Percentiles rank a stretch among this genome's conserved stretches.
These are phyloP conservation scores for Fusarium coicis DNA, from an alignment of 2,329 filamentous ascomycete species.

Conservation along the genomic window DNA sequence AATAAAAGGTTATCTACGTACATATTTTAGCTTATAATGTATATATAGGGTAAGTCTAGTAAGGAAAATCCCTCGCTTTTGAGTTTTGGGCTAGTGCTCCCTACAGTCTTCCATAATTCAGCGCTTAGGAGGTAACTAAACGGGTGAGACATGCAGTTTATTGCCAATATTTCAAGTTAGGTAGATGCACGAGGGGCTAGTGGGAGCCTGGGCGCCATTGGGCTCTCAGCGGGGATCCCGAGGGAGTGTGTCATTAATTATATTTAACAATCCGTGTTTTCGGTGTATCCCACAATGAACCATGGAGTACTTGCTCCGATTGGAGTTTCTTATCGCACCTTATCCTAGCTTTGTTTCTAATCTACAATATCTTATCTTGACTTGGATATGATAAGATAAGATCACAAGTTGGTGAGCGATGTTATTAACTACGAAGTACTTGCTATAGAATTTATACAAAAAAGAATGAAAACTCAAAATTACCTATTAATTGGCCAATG, in stretches of 20 bases:
- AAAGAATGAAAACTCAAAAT: neutral
- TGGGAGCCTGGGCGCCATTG: neutral
- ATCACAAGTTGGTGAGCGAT: neutral
- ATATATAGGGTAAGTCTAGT: no score
- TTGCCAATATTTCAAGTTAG: neutral
- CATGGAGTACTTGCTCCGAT: neutral
- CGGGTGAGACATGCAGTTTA: no score
- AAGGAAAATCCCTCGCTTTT: no score
- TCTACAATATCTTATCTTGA: neutral
- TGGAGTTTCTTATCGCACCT: neutral
- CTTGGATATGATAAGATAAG: neutral
- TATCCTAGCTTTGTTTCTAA: neutral
- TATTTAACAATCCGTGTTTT: neutral
- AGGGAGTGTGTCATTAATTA: neutral
- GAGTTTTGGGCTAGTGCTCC: no score
- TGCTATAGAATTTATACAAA: accelerated
- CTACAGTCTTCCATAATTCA: no score
- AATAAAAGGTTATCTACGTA: no score
- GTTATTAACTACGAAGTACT: neutral
- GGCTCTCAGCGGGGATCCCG: accelerated
- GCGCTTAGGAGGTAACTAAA: neutral
- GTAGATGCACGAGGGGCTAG: neutral
- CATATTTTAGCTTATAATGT: no score
- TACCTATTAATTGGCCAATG: no score
- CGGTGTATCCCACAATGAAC: no score